These are phyloP conservation scores for Daucus carota DNA, from an alignment of 129 eudicot species.

Conservation along the genomic window DNA sequence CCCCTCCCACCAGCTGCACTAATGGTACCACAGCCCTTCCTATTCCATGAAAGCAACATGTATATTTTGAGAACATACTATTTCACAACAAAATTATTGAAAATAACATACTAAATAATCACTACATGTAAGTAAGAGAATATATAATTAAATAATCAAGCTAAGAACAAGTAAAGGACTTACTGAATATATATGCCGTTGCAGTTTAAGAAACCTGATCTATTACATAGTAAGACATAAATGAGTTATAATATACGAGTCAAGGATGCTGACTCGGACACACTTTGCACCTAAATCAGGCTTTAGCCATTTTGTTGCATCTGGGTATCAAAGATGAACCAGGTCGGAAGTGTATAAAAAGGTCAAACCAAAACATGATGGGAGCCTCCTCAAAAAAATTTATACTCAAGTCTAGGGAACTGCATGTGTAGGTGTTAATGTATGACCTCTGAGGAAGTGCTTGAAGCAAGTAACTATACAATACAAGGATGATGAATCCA, in stretches of 20 bases:
- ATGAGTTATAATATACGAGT: background rate
- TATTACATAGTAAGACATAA: background rate
- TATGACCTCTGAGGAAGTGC: background rate
- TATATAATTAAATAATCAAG: background rate
- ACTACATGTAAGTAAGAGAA: background rate
- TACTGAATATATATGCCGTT: background rate
- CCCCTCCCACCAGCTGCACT: slow-evolving; percentile 97
- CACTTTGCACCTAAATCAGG: background rate
- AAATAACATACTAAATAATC: background rate
- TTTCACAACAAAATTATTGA: background rate
- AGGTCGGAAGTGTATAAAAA: background rate
- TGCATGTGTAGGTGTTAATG: background rate
- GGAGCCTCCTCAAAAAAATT: background rate
- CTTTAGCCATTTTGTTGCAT: background rate
- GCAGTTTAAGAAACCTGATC: background rate
- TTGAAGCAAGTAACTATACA: no score
- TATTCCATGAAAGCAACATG: slow-evolving; percentile 32
- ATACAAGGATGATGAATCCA: no score
- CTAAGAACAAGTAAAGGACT: background rate
- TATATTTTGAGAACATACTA: slow-evolving; percentile 10
- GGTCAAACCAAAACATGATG: background rate
- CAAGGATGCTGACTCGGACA: background rate
- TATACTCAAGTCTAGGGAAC: background rate
- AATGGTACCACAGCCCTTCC: slow-evolving; percentile 80
- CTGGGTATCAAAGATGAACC: background rate